These are phyloP conservation scores for Amphibolis antarctica DNA, from an alignment of 106 monocot species.

Conservation along the genomic window DNA sequence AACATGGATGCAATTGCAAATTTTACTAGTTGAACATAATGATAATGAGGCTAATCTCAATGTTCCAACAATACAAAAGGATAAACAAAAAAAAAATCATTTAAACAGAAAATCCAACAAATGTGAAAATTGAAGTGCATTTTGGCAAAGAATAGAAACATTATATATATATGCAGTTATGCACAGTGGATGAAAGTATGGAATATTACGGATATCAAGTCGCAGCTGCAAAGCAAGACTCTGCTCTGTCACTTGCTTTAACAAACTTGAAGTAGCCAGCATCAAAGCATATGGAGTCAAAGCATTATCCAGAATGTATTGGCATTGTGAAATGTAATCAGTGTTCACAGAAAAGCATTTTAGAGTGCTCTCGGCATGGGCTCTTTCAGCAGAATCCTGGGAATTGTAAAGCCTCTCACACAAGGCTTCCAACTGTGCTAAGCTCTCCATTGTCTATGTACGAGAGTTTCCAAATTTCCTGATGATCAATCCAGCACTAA, in stretches of 20 bases:
- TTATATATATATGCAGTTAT: background rate
- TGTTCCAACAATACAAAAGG: background rate
- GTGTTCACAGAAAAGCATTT: conserved; percentile 95
- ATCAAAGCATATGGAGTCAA: conserved; percentile 97
- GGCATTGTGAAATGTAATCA: conserved; percentile 94
- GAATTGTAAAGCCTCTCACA: conserved; percentile 98
- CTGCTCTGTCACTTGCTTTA: conserved; percentile 97
- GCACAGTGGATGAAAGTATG: conserved; percentile 1
- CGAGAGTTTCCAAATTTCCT: conserved; percentile 29
- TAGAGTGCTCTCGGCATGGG: conserved; percentile 79
- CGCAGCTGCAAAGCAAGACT: conserved; percentile 88
- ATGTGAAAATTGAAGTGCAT: background rate
- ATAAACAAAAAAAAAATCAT: background rate
- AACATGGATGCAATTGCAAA: background rate
- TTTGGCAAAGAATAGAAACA: background rate
- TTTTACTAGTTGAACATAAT: background rate
- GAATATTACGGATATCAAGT: conserved; percentile 94
- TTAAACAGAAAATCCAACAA: background rate
- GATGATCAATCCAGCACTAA: conserved; percentile 41
- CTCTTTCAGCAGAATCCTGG: conserved; percentile 85
- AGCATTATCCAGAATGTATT: conserved; percentile 98
- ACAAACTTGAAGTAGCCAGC: conserved; percentile 93
- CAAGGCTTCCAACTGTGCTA: conserved; percentile 91
- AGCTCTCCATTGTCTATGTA: conserved; percentile 66
- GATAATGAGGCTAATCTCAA: background rate